These are phyloP conservation scores for Penicillium sp. DNA, from an alignment of 2,329 filamentous ascomycete genomes.

Conservation along the genomic window DNA sequence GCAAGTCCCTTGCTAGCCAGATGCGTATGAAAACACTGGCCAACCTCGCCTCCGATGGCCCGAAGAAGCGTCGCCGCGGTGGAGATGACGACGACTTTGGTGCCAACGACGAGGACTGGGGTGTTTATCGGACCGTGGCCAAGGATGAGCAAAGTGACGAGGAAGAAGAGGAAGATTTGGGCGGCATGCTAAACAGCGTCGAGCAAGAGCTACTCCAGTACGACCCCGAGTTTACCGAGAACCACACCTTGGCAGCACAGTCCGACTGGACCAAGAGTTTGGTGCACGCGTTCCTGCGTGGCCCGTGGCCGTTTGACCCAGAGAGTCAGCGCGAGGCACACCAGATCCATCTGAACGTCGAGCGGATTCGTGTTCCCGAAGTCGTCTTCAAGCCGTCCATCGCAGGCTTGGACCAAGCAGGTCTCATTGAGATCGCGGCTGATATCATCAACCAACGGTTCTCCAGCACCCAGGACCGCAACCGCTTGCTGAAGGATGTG, in stretches of 20 bases:
- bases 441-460: slow-evolving; percentile 85
- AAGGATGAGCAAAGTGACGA: slow-evolving; percentile 76
- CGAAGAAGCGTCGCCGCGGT: slow-evolving; percentile 76
- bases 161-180: slow-evolving; percentile 85
- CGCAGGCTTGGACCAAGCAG: slow-evolving; percentile 87
- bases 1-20: slow-evolving; percentile 91
- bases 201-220: slow-evolving; percentile 81
- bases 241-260: slow-evolving; percentile 86
- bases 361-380: slow-evolving; percentile 89
- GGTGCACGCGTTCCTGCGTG: slow-evolving; percentile 82
- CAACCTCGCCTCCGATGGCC: slow-evolving; percentile 85
- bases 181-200: slow-evolving; percentile 64
- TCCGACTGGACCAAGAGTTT: slow-evolving; percentile 92
- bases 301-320: slow-evolving; percentile 77
- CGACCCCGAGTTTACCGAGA: slow-evolving; percentile 84
- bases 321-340: slow-evolving; percentile 74
- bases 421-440: slow-evolving; percentile 83
- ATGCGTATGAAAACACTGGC: slow-evolving; percentile 98
- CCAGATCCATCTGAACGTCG: slow-evolving; percentile 93
- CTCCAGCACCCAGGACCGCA: slow-evolving; percentile 50
- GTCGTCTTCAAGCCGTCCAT: slow-evolving; percentile 90
- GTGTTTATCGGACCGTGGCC: slow-evolving; percentile 88
- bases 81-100: slow-evolving; percentile 95
- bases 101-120: slow-evolving; percentile 96
- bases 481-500: slow-evolving; percentile 73